Base-by-base conservation (phyloP, 2,329 filamentous ascomycete species). In the Beauveria caledonica region DNA sequence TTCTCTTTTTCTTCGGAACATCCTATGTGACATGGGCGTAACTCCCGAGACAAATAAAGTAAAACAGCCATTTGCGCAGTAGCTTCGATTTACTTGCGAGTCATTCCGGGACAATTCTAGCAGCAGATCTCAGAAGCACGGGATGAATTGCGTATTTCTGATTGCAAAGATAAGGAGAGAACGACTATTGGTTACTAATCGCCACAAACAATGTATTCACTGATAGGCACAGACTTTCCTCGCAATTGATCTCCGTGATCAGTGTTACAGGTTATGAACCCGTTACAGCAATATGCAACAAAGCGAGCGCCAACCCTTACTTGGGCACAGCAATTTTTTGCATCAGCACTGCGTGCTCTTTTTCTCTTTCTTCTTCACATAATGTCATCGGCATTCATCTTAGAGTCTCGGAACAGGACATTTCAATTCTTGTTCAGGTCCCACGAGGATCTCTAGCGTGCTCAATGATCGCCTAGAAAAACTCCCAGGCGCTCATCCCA, bases 371-470 rank as follows among this genome's bases (percentile, higher is more conserved):
- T 76, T 73, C 75, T 79, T 74, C 75, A 78, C 79, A 76, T 80
- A 93, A 90, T 90, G 86, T 90, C 85, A 84, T 80, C 73, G 86
- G 87, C 91, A 87, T 89, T 87, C 85, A 89, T 90, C 89, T 93
- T 97, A 97, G 94, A 99, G 94, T 99, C 94, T 95, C 93, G 92
- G 89, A 89, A 86, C 86, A 89, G 86, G 89, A 85, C 75, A 73
- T 73, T 68, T 92, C 90, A 90, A 83, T 97, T 84, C 89, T 91
- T 92, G 86, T 89, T 90, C 89, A 95, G 90, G 84, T 87, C 84
- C 86, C 81, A 75, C 75, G 80, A 77, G 84, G 87, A 80, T 83
- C 89, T 92, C 88, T 79, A 80, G 90, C 92, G 93, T 90, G 94
- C 94, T 99, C 92, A 84, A 92, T 87, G 90, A 92, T 89, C 82